Base-by-base conservation (phyloP, 495 filamentous ascomycete genomes). In the Penicillium malachiteum region DNA sequence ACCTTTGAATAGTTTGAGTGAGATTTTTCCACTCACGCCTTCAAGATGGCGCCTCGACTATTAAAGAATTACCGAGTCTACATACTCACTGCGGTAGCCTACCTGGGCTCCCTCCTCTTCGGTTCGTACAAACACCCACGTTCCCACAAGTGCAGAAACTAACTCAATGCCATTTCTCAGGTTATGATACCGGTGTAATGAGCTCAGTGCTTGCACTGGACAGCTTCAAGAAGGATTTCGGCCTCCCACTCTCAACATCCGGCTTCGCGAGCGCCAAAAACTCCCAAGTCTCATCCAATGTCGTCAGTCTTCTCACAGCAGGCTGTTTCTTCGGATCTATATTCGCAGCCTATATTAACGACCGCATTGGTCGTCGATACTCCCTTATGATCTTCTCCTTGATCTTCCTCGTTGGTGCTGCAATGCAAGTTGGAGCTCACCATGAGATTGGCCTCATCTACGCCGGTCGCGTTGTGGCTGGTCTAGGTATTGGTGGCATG, bases 321-420 rank as follows among this genome's bases (percentile, higher is more conserved):
- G 85, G 86, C 37, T 85, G 83, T 57, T 88, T 88, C 75, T 88
- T 87, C 66, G 85, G 85, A 46, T 78, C 84, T 12, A 73, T 87
- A 18, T 72, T 80, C 16, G 84, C 82, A 12, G 86, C 85, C 48
- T 74, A 62, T 46, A 74, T 81, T 53, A 83, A 79, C 46, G 78
- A 85, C 58, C 80, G 69, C 32, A 64, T 87, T 11, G 87, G 86
- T 18, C 79, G 86, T 32, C 77, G 79, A 41, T 77, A 78, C 59
- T 80, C 78, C 5, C 72, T 90, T 5, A 73, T 80, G 56, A 60
- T 84, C 49, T 85, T 84, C 49, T 58, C 71, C 16, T 30, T 72
- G 26, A 56, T 88, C 47, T 89, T 89, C 69, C 71, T 86, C 52
- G 60, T 90, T 34, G 87, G 86, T 30, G 83, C 85, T 21, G 83